A percentile compares a stretch with the other conserved stretches of the same genome.
phyloP scores from a whole-genome alignment of 306 rosid genomes.

The Vicia sativa region DNA sequence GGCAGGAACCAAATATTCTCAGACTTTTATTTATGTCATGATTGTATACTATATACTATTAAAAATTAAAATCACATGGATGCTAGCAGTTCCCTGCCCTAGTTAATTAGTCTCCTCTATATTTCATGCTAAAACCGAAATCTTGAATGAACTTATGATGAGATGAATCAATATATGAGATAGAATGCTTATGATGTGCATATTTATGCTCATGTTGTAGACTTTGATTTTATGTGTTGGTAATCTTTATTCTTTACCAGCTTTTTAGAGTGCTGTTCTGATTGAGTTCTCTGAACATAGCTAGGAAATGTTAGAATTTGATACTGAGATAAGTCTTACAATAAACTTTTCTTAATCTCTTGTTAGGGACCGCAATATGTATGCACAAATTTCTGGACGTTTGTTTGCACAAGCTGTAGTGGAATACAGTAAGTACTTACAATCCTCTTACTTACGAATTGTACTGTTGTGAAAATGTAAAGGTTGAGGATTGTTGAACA shows the following conservation, averaged over 20 bases:
- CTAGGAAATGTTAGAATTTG: slow-evolving; percentile 30
- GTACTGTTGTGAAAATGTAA: slow-evolving; percentile 9
- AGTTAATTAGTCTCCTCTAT: not conserved
- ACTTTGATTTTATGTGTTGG: slow-evolving; percentile 17
- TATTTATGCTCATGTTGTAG: slow-evolving; percentile 20
- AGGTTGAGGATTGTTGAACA: slow-evolving; percentile 29
- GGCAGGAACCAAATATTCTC: slow-evolving; percentile 21
- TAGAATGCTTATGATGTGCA: slow-evolving; percentile 1
- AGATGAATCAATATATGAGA: slow-evolving; percentile 1
- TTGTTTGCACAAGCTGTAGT: slow-evolving; percentile 92
- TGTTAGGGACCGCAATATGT: slow-evolving; percentile 96
- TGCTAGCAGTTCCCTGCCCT: slow-evolving; percentile 1
- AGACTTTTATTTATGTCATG: slow-evolving; percentile 25
- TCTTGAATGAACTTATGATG: slow-evolving; percentile 13
- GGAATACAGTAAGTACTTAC: slow-evolving; percentile 91
- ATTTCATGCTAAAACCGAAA: slow-evolving; percentile 19
- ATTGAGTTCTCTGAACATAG: slow-evolving; percentile 21
- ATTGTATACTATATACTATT: slow-evolving; percentile 34
- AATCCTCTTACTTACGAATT: slow-evolving; percentile 1
- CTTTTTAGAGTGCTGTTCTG: slow-evolving; percentile 28
- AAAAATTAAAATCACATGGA: slow-evolving; percentile 12
- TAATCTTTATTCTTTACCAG: slow-evolving; percentile 38
- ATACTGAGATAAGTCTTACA: slow-evolving; percentile 29
- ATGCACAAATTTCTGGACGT: slow-evolving; percentile 92
- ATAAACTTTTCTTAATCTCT: slow-evolving; percentile 25